A percentile compares a stretch with the other conserved stretches of the same genome.
Conservation (phyloP, 2,329 filamentous ascomycete species). For the Paraphaeosphaeria sporulosa region DNA sequence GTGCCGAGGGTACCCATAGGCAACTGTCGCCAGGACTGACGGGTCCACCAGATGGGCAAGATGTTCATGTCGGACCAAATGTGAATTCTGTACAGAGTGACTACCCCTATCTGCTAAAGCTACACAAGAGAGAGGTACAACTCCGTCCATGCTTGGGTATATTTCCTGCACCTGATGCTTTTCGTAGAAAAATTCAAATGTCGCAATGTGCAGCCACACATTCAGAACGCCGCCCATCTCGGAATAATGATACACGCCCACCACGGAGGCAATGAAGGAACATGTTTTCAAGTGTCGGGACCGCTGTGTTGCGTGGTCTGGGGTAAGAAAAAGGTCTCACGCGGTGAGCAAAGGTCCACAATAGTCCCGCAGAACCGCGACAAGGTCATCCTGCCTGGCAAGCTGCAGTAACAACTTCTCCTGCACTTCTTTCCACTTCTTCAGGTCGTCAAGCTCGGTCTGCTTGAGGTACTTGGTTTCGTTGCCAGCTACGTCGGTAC, state of each 20-base stretch:
- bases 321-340: background rate
- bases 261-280: background rate
- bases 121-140: slow-evolving; percentile 12
- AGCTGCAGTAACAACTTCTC: slow-evolving; percentile 81
- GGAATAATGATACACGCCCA: background rate
- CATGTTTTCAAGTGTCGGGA: background rate
- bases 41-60: no score
- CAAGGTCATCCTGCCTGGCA: slow-evolving; percentile 81
- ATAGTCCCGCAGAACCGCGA: slow-evolving; percentile 79
- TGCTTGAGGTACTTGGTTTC: slow-evolving; percentile 81
- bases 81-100: background rate
- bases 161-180: slow-evolving; percentile 11
- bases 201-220: background rate
- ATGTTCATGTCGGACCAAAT: background rate
- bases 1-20: no score
- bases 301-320: background rate
- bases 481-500: slow-evolving; percentile 83
- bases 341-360: slow-evolving; percentile 39
- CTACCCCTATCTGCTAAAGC: slow-evolving; percentile 11
- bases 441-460: slow-evolving; percentile 74
- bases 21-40: no score
- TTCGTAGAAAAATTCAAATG: background rate
- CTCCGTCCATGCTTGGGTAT: slow-evolving; percentile 17
- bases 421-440: slow-evolving; percentile 67
- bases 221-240: slow-evolving; percentile 1